Evolutionary conservation across 2,329 filamentous ascomycete species (phyloP), one percentile per base, ranked within the genome.

Genomic region (Botrytis byssoidea): DNA sequence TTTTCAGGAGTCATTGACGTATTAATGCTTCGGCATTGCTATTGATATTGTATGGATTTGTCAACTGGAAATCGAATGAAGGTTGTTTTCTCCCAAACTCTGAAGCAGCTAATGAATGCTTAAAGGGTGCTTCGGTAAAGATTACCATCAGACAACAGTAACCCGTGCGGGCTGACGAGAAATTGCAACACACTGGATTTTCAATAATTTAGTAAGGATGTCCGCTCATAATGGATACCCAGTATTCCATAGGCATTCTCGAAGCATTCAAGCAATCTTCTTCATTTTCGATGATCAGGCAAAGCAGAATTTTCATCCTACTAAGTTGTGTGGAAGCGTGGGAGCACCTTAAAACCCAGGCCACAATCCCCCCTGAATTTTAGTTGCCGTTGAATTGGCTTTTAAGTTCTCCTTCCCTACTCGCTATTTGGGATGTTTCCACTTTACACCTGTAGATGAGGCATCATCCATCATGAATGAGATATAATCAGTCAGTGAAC

Each of bases 71-170:
- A 51, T 51, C 14, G 32, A 67, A 12, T 51, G 46, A 67, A 10
- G 32, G 48, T 20, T 55, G 32, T 63, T 18, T 42, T 29, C 35
- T 22, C 16, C 29, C 5, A 35, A 68, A 68, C 9, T 67, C 29
- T 55, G 65, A 68, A 68, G 65, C 65, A 68, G n/a, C 46, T 68
- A 57, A 12, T 64, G 25, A 18, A 32, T 20, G 46, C 14, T 67
- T 40, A 16, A 68, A 37, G 44, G 3, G 44, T 68, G 65, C 65
- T 68, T 68, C 25, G 65, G 65, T 35, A 57, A 68, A 42, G 32
- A 10, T 57, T 42, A 57, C 25, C 25, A 42, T 42, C 10, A 55
- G 35, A 55, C 37, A 63, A n/a, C 22, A 40, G 25, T 10, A 40
- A 42, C 16, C 60, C 25, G 35, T 63, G 32, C 35, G 25, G 35